Percentiles rank a stretch among this genome's conserved stretches.
Evolutionary conservation across 148 eudicot species (phyloP).

Genomic region (Chenopodium quinoa): DNA sequence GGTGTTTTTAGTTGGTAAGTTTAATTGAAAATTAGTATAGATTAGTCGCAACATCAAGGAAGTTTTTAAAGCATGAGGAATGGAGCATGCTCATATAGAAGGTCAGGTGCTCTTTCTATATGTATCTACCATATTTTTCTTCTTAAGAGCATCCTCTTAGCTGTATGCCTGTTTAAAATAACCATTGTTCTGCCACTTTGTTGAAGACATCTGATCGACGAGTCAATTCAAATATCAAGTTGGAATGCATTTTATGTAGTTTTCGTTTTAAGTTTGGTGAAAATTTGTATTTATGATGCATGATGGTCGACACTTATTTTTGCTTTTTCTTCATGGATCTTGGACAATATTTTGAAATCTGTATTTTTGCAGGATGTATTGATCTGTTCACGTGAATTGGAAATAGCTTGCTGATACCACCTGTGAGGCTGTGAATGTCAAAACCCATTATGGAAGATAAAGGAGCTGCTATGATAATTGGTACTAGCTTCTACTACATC

Average conservation of each 20-base stretch:
- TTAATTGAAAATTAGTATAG: not conserved
- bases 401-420: conserved; percentile 4
- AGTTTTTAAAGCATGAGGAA: not conserved
- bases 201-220: not conserved
- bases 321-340: not conserved
- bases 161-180: not conserved
- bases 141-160: not conserved
- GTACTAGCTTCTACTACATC: conserved; percentile 12
- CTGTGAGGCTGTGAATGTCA: not conserved
- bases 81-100: not conserved
- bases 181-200: not conserved
- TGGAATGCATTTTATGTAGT: no score
- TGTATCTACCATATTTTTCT: not conserved
- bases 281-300: not conserved
- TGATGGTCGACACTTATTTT: not conserved
- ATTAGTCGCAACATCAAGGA: not conserved
- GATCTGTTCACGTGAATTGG: conserved; percentile 1
- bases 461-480: conserved; percentile 19
- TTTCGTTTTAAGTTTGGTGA: no score
- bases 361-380: conserved; percentile 9
- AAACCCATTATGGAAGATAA: conserved; percentile 26
- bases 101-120: not conserved
- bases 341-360: not conserved
- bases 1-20: not conserved
- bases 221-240: not conserved